phyloP scores from a whole-genome alignment of 768 basidiomycete species.

The Lactarius hatsudake region DNA sequence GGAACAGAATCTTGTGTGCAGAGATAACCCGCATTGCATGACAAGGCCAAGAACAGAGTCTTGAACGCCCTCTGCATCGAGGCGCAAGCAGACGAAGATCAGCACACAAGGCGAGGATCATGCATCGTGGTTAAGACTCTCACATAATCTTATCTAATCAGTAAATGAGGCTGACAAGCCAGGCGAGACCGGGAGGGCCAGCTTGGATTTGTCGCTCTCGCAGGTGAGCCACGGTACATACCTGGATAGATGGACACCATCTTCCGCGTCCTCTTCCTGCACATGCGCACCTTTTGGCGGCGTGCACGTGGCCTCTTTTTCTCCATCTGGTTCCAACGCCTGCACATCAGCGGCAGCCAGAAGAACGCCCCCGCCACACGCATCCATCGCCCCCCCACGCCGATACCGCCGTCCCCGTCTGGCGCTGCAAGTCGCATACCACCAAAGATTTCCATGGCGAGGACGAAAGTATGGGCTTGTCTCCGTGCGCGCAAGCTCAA shows the following conservation, averaged over 20 bases:
- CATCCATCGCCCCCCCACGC: background rate
- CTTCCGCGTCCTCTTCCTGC: slow-evolving; percentile 16
- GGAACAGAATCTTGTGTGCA: background rate
- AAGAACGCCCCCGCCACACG: background rate
- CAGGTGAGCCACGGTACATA: background rate
- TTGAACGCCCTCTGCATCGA: background rate
- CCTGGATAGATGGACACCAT: slow-evolving; percentile 10
- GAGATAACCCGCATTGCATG: background rate
- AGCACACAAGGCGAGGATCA: background rate
- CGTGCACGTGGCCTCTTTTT: slow-evolving; percentile 18
- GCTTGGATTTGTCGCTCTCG: background rate
- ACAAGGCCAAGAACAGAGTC: background rate
- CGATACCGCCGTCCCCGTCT: background rate
- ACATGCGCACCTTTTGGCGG: slow-evolving; percentile 20
- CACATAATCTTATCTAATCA: background rate
- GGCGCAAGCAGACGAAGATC: background rate
- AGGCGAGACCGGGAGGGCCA: background rate
- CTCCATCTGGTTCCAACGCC: background rate
- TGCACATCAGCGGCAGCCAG: slow-evolving; percentile 1
- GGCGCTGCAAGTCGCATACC: background rate
- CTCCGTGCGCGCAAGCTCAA: slow-evolving; percentile 9
- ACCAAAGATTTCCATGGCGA: background rate
- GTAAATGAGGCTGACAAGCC: background rate
- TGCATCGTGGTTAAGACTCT: background rate
- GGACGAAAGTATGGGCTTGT: slow-evolving; percentile 11